Base-by-base conservation (phyloP, 768 basidiomycete species). In the Phanerochaete sordida region DNA sequence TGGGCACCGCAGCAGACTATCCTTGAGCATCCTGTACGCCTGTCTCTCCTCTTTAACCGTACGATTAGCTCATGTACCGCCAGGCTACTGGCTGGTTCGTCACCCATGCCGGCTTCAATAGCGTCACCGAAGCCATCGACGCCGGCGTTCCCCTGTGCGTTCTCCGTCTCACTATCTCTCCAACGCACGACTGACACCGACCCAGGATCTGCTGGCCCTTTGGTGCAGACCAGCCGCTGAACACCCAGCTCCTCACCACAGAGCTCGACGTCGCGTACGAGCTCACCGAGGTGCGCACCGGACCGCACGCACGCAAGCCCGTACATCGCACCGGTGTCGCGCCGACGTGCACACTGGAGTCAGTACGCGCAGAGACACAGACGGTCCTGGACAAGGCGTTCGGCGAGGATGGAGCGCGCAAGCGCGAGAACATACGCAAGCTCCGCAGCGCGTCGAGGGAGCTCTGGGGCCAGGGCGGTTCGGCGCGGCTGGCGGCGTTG, bases 1-100 rank as follows among this genome's bases (percentile, higher is more conserved):
- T 71, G 68, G 70, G 54, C 66, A 4, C 70, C 70, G 7, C 70
- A 71, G 37, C 68, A 71, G 52, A 39, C 61, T 9, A 62, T 69
- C 28, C 64, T 71, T 6, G 35, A 56, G n/a, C 68, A 71, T 48
- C 65, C 62, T 2, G 70, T 69, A 49, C 48, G 67, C 13, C 6
- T 13, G 13, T n/a, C n/a, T n/a, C 7, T 7, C 13, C 6, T 35
- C 33, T 35, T 13, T 35, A 35, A 35, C n/a, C n/a, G n/a, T n/a
- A 35, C 7, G 7, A 13, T 6, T 13, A 7, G 33, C 33, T 35
- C 33, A 35, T 35, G n/a, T 3, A 19, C 53, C 6, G 45, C 7
- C 23, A 67, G 65, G 67, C 56, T 7, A 59, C 58, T 15, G 69
- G 67, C 5, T 68, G 69, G 67, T 64, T 69, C 55, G 44, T 72